Conservation (phyloP, 2,329 filamentous ascomycete species). For the Dothideomycetes sp. region DNA sequence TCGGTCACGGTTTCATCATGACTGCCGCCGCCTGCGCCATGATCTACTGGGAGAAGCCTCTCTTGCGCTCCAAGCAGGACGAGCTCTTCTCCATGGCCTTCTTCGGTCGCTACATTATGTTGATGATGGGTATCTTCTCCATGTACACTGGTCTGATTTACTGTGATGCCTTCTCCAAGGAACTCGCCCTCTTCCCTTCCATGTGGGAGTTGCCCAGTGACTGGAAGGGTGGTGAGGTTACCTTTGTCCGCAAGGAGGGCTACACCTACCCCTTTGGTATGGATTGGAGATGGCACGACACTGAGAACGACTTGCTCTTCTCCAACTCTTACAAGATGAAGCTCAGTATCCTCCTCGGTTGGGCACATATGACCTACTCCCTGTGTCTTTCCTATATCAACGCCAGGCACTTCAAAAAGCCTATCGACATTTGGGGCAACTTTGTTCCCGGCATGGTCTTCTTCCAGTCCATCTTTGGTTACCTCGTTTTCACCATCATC, state of each 20-base stretch:
- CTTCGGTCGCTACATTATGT: constrained; percentile 95
- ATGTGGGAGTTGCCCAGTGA: constrained; percentile 82
- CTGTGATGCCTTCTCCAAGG: constrained; percentile 94
- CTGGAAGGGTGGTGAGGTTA: constrained; percentile 54
- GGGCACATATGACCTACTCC: constrained; percentile 98
- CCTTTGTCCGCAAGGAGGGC: constrained; percentile 53
- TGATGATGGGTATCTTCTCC: constrained; percentile 96
- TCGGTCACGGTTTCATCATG: constrained; percentile 90
- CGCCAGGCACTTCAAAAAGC: constrained; percentile 85
- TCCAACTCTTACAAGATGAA: constrained; percentile 99
- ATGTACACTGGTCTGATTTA: constrained; percentile 96
- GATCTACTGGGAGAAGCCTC: constrained; percentile 91
- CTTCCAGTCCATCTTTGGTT: constrained; percentile 98
- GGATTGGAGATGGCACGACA: constrained; percentile 93
- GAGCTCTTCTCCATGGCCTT: constrained; percentile 98
- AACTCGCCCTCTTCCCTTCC: constrained; percentile 78
- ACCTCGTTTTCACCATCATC: constrained; percentile 84
- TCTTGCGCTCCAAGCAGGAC: constrained; percentile 79
- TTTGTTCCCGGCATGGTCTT: constrained; percentile 98
- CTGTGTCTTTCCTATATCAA: constrained; percentile 89
- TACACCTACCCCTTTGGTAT: constrained; percentile 94
- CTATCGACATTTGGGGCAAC: constrained; percentile 94
- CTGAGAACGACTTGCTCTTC: constrained; percentile 91
- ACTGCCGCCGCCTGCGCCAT: constrained; percentile 72
- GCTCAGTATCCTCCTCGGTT: constrained; percentile 93